Base-by-base conservation (phyloP, 129 eudicot genomes). In the Glebionis coronaria region DNA sequence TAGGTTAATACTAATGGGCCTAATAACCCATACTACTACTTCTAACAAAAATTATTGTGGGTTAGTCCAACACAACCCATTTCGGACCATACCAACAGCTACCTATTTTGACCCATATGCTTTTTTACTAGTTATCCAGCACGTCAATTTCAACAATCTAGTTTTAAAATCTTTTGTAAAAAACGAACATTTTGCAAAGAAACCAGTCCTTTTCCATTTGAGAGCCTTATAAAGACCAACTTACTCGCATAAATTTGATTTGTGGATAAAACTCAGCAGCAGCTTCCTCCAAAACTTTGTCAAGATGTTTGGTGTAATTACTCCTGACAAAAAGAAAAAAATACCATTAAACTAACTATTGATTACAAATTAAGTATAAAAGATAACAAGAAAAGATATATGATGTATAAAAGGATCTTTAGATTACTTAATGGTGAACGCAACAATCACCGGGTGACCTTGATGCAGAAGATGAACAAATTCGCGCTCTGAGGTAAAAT, bases 401-500 rank as follows among this genome's bases (percentile, higher is more conserved):
- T 7, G 35, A 18, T 12, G 51, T 38, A 9, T 0, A 58, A 60
- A 47, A 61, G 53, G 56, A 44, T 63, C 0, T 14, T 16, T 69
- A 61, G 63, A 58, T 77, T 76, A 93, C 97, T 80, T 83, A 72
- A 93, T 84, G 9, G 98, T 93, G 75, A 88, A 93, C 13, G 97
- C 97, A 68, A 88, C 98, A 50, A 89, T 88, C 49, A 93, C 82
- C 7, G 90, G 98, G 74, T 80, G 80, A 66, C 97, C 95, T 81
- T 84, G 87, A 76, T 88, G 97, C 63, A 93, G 80, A 68, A 93
- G 87, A 83, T 88, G 95, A 55, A 93, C 88, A 78, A 93, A 89
- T 56, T 87, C 95, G 65, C 97, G 88, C 80, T 93, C 98, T n/a
- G 97, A 93, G 54, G 97, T 78, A 64, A 93, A 93, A 82, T 88